Conservation (phyloP, 2,329 filamentous ascomycete species). For the Fusarium sp. region DNA sequence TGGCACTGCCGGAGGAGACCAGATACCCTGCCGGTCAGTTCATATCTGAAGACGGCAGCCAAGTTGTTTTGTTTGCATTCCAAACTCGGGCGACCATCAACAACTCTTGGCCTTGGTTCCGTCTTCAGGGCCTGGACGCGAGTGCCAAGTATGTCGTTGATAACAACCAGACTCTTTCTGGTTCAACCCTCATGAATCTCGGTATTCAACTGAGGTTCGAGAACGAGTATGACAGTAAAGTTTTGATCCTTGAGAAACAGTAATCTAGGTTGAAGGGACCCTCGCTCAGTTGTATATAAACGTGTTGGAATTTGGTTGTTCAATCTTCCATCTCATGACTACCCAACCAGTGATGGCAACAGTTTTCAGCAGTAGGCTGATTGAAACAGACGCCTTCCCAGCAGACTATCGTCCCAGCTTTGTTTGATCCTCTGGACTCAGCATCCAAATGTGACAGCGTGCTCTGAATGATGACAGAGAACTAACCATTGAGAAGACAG, state of each 20-base stretch:
- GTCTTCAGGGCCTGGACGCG: conserved; percentile 65
- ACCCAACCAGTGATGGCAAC: too few species aligned
- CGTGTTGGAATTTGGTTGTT: too few species aligned
- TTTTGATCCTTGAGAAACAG: conserved; percentile 62
- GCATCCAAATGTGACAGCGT: too few species aligned
- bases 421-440: too few species aligned
- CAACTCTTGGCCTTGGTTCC: conserved; percentile 63
- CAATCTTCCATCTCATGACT: too few species aligned
- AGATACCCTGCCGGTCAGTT: conserved; percentile 71
- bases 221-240: conserved; percentile 64
- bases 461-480: too few species aligned
- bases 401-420: too few species aligned
- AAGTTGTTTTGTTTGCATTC: conserved; percentile 67
- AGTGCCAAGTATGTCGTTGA: conserved; percentile 62
- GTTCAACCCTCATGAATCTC: conserved; percentile 69
- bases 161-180: conserved; percentile 62
- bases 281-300: too few species aligned
- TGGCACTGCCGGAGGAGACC: conserved; percentile 64
- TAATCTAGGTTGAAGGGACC: not conserved
- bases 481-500: too few species aligned
- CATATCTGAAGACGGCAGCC: conserved; percentile 58
- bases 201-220: conserved; percentile 64
- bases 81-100: conserved; percentile 60
- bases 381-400: too few species aligned
- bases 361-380: too few species aligned